Evolutionary conservation across 495 filamentous ascomycete genomes (phyloP).

Genomic region (Recurvomyces mirabilis): DNA sequence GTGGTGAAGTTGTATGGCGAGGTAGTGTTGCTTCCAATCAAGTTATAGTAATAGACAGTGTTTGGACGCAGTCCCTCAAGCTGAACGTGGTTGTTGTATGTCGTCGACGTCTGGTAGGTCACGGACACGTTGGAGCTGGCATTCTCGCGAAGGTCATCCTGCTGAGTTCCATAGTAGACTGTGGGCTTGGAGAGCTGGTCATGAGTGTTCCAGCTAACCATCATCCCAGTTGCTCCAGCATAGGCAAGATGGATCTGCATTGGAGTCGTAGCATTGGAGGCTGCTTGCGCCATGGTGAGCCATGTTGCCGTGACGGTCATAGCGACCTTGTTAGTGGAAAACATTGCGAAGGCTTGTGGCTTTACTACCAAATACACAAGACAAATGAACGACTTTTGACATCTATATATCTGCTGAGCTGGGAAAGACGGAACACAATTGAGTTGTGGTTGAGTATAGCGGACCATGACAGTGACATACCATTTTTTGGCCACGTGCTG

Average conservation of each 20-base stretch:
- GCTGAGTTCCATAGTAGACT: constrained; percentile 35
- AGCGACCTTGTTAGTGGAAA: not conserved
- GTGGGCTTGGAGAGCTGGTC: constrained; percentile 30
- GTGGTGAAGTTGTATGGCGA: constrained; percentile 27
- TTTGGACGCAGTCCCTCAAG: constrained; percentile 35
- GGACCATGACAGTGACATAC: too few relatives aligned
- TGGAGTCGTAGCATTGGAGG: constrained; percentile 10
- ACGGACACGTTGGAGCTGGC: constrained; percentile 33
- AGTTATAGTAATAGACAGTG: constrained; percentile 42
- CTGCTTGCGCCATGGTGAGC: not conserved
- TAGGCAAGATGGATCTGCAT: constrained; percentile 17
- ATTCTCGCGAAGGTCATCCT: constrained; percentile 20
- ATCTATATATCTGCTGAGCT: too few relatives aligned
- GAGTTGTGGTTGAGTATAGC: too few relatives aligned
- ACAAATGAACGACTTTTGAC: too few relatives aligned
- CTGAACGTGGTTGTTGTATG: constrained; percentile 40
- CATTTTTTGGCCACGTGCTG: not conserved
- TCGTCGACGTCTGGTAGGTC: constrained; percentile 42
- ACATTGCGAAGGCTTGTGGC: not conserved
- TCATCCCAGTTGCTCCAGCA: constrained; percentile 6
- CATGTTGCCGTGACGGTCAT: not conserved
- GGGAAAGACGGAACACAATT: too few relatives aligned
- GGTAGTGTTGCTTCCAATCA: constrained; percentile 8
- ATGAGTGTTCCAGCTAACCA: constrained; percentile 42
- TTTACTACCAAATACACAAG: too few relatives aligned